These are phyloP conservation scores for Phytophthora capsici DNA, from an alignment of 352 stramenopile genomes.

Conservation along the genomic window DNA sequence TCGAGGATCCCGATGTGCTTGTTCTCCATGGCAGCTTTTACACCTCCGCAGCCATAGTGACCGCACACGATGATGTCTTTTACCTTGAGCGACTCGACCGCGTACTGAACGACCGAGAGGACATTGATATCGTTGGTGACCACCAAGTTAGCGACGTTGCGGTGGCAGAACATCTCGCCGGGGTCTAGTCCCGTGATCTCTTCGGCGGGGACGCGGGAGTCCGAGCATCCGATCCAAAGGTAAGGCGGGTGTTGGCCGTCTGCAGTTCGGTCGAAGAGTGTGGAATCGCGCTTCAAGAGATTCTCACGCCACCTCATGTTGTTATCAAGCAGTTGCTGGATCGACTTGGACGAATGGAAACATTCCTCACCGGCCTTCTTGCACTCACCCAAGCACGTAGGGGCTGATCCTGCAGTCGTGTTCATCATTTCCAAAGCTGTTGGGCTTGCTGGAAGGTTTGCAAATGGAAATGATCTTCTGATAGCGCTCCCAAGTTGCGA, in stretches of 20 bases:
- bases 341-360: slow-evolving; percentile 43
- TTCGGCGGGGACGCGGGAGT: slow-evolving; percentile 87
- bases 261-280: slow-evolving; percentile 74
- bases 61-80: slow-evolving; percentile 93
- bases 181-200: slow-evolving; percentile 83
- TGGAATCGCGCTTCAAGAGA: slow-evolving; percentile 56
- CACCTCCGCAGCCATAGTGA: slow-evolving; percentile 92
- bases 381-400: slow-evolving; percentile 17
- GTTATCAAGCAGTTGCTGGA: slow-evolving; percentile 72
- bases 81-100: slow-evolving; percentile 89
- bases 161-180: slow-evolving; percentile 91
- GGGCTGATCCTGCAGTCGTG: not conserved
- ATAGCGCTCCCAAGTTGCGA: not conserved
- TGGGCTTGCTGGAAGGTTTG: slow-evolving; percentile 1
- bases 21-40: slow-evolving; percentile 85
- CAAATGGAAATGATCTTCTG: slow-evolving; percentile 16
- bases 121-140: slow-evolving; percentile 75
- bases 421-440: slow-evolving; percentile 18
- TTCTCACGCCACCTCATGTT: slow-evolving; percentile 75
- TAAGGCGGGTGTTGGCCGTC: slow-evolving; percentile 83
- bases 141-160: slow-evolving; percentile 88
- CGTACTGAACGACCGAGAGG: slow-evolving; percentile 73
- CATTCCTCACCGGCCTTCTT: slow-evolving; percentile 11
- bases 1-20: slow-evolving; percentile 84
- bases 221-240: slow-evolving; percentile 90